Percentiles rank a stretch among this genome's conserved stretches.
These are phyloP conservation scores for Neonectria magnoliae DNA, from an alignment of 2,329 filamentous ascomycete genomes.

Conservation along the genomic window DNA sequence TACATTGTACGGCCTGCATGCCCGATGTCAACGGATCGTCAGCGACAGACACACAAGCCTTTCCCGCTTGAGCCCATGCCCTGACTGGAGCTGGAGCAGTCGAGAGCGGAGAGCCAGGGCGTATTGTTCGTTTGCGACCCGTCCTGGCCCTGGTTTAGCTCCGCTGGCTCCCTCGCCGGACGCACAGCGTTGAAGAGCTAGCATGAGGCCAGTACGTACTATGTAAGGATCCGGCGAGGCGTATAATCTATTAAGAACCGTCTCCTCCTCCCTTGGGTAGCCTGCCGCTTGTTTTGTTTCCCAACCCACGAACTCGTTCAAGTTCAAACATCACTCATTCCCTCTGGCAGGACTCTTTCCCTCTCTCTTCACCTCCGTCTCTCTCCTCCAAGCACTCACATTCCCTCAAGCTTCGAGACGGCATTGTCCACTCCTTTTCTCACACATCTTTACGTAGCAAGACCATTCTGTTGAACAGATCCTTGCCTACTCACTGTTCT, in stretches of 20 bases:
- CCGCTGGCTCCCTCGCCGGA: conserved; percentile 11
- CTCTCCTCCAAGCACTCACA: conserved; percentile 30
- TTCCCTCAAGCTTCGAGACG: conserved; percentile 36
- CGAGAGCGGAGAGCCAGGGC: conserved; percentile 1
- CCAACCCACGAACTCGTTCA: conserved; percentile 36
- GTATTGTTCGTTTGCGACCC: conserved; percentile 10
- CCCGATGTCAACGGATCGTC: conserved; percentile 4
- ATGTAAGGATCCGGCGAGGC: conserved; percentile 37
- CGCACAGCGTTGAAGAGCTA: conserved; percentile 35
- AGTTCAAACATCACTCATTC: conserved; percentile 43
- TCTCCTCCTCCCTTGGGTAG: conserved; percentile 33
- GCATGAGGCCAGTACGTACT: conserved; percentile 27
- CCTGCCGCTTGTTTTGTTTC: conserved; percentile 32
- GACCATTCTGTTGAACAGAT: conserved; percentile 45
- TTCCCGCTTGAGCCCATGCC: not conserved
- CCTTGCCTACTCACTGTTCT: conserved; percentile 33
- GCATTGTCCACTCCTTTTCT: conserved; percentile 39
- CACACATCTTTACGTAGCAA: conserved; percentile 29
- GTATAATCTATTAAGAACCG: conserved; percentile 32
- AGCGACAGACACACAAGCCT: not conserved
- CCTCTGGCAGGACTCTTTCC: conserved; percentile 44
- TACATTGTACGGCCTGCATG: not conserved
- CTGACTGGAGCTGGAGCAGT: not conserved
- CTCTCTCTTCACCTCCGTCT: conserved; percentile 18
- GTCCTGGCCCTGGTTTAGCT: conserved; percentile 13